These are phyloP conservation scores for Trichoderma pleuroti DNA, from an alignment of 2,329 filamentous ascomycete genomes.

Conservation along the genomic window DNA sequence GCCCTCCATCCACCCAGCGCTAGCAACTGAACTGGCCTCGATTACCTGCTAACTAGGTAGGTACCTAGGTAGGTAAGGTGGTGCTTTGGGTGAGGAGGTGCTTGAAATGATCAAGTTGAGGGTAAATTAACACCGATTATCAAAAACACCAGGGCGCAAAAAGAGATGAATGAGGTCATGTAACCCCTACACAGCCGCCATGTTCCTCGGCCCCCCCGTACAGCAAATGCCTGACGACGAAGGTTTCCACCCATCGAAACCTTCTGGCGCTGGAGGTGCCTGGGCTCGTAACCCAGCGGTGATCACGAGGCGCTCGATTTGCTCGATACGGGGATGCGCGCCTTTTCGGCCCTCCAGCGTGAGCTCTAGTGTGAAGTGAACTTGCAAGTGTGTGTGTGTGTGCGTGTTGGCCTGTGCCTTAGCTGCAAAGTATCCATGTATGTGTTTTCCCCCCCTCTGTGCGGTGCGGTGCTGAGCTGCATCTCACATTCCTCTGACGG, in stretches of 20 bases:
- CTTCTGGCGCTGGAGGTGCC: not conserved
- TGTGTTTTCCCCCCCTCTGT: too few relatives aligned
- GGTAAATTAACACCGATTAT: not conserved
- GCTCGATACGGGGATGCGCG: not conserved
- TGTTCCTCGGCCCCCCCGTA: too few relatives aligned
- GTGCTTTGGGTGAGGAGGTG: not conserved
- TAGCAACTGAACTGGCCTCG: too few relatives aligned
- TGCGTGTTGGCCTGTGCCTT: not conserved
- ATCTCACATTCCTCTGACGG: slow-evolving; percentile 16
- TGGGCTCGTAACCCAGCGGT: not conserved
- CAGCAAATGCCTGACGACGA: not conserved
- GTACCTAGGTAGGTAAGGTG: too few relatives aligned
- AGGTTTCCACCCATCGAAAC: slow-evolving; percentile 14
- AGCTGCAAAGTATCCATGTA: slow-evolving; percentile 1
- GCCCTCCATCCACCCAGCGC: too few relatives aligned
- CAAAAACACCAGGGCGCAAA: not conserved
- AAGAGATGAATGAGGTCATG: not conserved
- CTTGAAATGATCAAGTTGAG: not conserved
- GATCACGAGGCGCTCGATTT: slow-evolving; percentile 2
- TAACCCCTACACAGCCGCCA: not conserved
- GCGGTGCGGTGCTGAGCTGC: not conserved
- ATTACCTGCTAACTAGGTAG: too few relatives aligned
- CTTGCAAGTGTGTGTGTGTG: not conserved
- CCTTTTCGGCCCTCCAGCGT: not conserved
- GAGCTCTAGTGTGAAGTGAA: not conserved